Percentiles rank a stretch among this genome's conserved stretches.
Evolutionary conservation across 2,329 filamentous ascomycete genomes (phyloP).

Genomic region (Fusarium tjaetaba): DNA sequence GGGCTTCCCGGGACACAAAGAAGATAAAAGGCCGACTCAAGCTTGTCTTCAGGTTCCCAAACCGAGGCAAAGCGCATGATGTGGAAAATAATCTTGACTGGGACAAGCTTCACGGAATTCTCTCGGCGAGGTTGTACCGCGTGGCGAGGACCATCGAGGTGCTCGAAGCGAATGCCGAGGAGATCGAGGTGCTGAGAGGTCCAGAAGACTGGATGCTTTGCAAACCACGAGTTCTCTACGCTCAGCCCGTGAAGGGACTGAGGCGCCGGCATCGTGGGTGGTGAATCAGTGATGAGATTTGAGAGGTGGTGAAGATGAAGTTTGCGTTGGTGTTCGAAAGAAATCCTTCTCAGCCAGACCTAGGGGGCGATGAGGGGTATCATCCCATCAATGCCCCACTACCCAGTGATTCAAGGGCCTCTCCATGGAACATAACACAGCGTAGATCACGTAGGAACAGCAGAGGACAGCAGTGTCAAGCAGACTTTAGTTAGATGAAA

Average conservation of each 20-base stretch:
- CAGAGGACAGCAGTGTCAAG: neutral
- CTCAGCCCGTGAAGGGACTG: neutral
- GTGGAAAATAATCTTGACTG: neutral
- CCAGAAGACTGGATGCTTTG: neutral
- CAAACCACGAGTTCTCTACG: neutral
- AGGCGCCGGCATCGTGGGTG: neutral
- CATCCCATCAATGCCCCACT: neutral
- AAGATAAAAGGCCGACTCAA: neutral
- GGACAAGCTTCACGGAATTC: neutral
- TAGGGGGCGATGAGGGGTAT: too few species aligned
- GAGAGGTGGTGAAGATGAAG: neutral
- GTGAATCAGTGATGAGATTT: neutral
- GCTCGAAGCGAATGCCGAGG: neutral
- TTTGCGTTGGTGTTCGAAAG: neutral
- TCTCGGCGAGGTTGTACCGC: neutral
- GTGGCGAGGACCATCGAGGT: neutral
- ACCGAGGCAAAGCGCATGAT: neutral
- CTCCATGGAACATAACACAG: rapidly evolving
- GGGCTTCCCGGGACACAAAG: neutral
- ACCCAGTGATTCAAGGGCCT: neutral
- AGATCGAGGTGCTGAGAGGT: neutral
- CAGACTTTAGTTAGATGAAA: neutral
- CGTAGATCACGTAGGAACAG: neutral
- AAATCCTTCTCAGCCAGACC: too few species aligned
- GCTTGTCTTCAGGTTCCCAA: neutral